Base-by-base conservation (phyloP, 2,329 filamentous ascomycete genomes). In the Rhinocladiella mackenziei region DNA sequence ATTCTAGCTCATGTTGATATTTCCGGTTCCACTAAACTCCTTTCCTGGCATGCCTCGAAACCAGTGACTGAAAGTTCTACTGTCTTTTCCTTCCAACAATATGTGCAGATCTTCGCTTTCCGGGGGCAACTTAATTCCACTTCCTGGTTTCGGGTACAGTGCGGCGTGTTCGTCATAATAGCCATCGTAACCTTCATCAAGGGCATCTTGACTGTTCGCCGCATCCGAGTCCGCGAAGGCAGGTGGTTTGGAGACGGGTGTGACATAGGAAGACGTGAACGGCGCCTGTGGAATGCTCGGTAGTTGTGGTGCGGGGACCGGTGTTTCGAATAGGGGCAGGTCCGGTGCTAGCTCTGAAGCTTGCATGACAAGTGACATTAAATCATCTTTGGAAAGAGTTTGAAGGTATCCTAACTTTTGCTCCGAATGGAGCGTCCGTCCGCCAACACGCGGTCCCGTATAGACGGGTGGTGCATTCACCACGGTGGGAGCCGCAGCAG, bases 21-120 rank as follows among this genome's bases (percentile, higher is more conserved):
- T 48, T 6, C 48, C 45, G n/a, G 33, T 42, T 5, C 51, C 51
- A 33, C 48, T 49, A 23, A 45, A 51, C 13, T 49, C 39, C 5
- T 45, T 44, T 6, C 42, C 48, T 5, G 22, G 22, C 42, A 47
- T 54, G 7, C 49, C 50, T 29, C 46, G 26, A 14, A 56, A 41
- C 51, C 53, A 54, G 54, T 81, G 76, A 49, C 73, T 79, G 55
- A 81, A 81, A 0, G 77, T 78, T 15, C 70, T 67, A 54, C 72
- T 73, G 17, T 65, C 58, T 29, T 75, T 72, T 37, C 80, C 76
- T 54, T 84, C 81, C 5, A 79, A 73, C 17, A 84, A 60, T 67
- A 80, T 81, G 45, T 78, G 70, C 28, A 81, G 55, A 58, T 84
- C 80, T 18, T 78, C 73, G 13, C 69, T 70, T 52, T 82, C 76